Base-by-base conservation (phyloP, 495 filamentous ascomycete genomes). In the Pseudoneurospora amorphoporcata region DNA sequence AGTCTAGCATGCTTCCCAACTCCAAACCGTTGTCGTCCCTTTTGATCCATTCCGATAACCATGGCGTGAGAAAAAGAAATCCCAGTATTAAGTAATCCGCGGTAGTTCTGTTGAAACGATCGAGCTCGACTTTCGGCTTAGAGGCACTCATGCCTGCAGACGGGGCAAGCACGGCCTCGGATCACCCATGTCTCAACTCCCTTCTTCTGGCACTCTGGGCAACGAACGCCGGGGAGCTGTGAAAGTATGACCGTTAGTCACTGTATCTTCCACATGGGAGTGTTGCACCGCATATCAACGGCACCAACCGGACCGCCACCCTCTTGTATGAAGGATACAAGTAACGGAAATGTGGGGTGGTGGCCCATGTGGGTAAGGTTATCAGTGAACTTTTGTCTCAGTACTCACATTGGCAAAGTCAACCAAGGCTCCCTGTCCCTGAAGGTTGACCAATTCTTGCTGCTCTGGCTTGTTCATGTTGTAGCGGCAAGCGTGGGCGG, bases 101-200 rank as follows among this genome's bases (percentile, higher is more conserved):
- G 19, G 68, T 69, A 41, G 19, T 16, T n/a, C 14, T 41, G n/a
- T 42, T 69, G 68, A 41, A 23, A 39, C 19, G 68, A 43, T 29
- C 37, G 19, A 42, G 29, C n/a, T 69, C 68, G 68, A 19, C 68
- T 17, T 42, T 69, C 29, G 37, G 68, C 38, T 69, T 73, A 74
- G 19, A 72, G 38, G 71, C 75, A 79, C 17, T 74, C 39, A 16
- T 82, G 82, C 8, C 81, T 76, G 70, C 82, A 84, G 40, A 78
- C 70, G 2, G 73, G 74, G 61, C 82, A 84, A 1, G 77, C 74
- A 40, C 76, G 74, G 23, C 82, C 82, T 42, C 77, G 81, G 32
- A 83, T 81, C 29, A 84, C 82, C 82, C 82, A 84, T 45, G 81
- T 79, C 29, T 83, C 82, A 38, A 78, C 29, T 42, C 82, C 82